Conservation (phyloP, 225 moss, liverwort and hornwort genomes). For the Climacium dendroides region DNA sequence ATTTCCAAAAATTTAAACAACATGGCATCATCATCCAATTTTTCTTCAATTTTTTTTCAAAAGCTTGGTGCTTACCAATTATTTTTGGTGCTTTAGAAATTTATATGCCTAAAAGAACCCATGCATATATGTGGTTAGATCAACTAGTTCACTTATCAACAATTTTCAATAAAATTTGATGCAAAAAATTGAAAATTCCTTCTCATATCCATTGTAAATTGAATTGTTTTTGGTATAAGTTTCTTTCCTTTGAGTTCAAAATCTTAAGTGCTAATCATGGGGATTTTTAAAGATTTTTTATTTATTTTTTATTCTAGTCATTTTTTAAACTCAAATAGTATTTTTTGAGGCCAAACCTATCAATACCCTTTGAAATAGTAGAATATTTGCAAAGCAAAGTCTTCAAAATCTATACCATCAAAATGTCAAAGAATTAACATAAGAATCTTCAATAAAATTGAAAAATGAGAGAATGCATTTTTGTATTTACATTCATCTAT, state of each 20-base stretch:
- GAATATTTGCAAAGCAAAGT: not conserved
- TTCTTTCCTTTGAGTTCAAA: not conserved
- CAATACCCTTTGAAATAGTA: not conserved
- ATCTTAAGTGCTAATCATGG: accelerated
- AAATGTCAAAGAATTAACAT: not conserved
- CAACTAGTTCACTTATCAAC: not conserved
- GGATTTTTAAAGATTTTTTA: not conserved
- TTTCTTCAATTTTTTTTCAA: no score
- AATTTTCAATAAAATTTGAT: no score
- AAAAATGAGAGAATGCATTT: not conserved
- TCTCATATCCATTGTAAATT: no score
- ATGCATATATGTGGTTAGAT: not conserved
- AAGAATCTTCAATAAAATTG: not conserved
- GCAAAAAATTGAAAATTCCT: no score
- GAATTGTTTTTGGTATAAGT: not conserved
- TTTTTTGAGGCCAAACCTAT: accelerated
- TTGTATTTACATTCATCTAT: accelerated
- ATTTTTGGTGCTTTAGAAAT: no score
- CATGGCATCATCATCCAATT: no score
- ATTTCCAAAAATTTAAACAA: no score
- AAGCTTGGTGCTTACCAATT: no score
- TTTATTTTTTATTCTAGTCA: not conserved
- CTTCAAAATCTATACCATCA: not conserved
- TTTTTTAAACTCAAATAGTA: not conserved
- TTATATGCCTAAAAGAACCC: no score